Evolutionary conservation across 257 asterid genomes (phyloP).

Genomic region (Solanum megistacrolobum): DNA sequence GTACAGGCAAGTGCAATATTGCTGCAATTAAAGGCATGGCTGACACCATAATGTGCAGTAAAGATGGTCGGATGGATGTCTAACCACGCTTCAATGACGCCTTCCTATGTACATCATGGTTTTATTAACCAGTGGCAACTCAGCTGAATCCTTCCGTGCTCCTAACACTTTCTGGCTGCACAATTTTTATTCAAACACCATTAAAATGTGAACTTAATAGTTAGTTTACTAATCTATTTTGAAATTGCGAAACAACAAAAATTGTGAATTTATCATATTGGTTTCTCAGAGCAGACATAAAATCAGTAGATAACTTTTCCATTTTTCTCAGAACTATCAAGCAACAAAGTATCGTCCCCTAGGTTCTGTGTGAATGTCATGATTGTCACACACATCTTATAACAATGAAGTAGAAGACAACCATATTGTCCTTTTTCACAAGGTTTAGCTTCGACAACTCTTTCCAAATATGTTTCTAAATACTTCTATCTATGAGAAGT

Average conservation of each 20-base stretch:
- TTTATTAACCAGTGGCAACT: conserved; percentile 76
- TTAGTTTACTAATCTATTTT: background rate
- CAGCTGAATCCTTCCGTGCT: conserved; percentile 51
- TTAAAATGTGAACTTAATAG: background rate
- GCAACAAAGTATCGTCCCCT: background rate
- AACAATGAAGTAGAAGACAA: background rate
- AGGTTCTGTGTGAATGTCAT: background rate
- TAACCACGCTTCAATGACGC: conserved; percentile 31
- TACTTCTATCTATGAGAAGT: background rate
- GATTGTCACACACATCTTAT: background rate
- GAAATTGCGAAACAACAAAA: background rate
- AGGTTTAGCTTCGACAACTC: background rate
- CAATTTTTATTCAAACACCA: background rate
- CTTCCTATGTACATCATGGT: conserved; percentile 73
- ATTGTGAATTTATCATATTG: background rate
- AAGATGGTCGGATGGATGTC: conserved; percentile 30
- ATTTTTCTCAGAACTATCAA: background rate
- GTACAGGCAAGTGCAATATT: background rate
- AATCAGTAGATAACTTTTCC: background rate
- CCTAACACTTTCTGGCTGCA: conserved; percentile 61
- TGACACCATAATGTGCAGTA: background rate
- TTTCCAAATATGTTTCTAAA: background rate
- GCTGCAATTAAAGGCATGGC: background rate
- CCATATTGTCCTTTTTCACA: background rate
- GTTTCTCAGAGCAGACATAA: background rate